phyloP scores from a whole-genome alignment of 2,329 filamentous ascomycete genomes.

The Arachnomyces sp. region DNA sequence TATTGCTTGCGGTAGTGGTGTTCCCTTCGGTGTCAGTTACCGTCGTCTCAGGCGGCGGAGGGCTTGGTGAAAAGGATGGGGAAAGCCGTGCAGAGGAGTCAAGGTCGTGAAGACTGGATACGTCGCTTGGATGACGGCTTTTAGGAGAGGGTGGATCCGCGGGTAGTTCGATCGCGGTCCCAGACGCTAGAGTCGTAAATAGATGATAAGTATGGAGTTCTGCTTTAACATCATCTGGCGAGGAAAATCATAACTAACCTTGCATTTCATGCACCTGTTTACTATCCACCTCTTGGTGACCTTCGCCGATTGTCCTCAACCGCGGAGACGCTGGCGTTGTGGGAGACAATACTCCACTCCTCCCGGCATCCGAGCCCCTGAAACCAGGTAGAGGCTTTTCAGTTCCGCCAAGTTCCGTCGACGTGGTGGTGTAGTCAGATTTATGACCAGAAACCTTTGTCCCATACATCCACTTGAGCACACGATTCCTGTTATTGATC shows the following conservation, averaged over 20 bases:
- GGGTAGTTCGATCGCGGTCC: conserved; percentile 12
- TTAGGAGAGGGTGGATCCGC: conserved; percentile 7
- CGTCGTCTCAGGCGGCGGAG: conserved; percentile 5
- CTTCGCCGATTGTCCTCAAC: conserved; percentile 6
- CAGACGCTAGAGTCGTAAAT: conserved; percentile 5
- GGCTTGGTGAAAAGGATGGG: conserved; percentile 10
- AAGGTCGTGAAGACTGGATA: conserved; percentile 15
- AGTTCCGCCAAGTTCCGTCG: conserved; percentile 10
- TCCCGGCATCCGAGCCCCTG: conserved; percentile 9
- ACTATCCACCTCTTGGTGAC: conserved; percentile 18
- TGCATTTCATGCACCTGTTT: conserved; percentile 24
- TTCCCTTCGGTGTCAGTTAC: neutral
- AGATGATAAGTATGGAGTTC: neutral
- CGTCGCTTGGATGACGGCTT: conserved; percentile 12
- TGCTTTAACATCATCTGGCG: neutral
- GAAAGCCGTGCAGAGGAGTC: conserved; percentile 3
- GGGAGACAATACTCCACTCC: conserved; percentile 5
- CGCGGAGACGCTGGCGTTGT: conserved; percentile 9
- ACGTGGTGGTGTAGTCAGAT: conserved; percentile 18
- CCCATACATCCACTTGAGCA: conserved; percentile 47
- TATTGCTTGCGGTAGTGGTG: conserved; percentile 3
- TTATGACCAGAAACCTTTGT: conserved; percentile 17
- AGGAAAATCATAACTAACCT: conserved; percentile 16
- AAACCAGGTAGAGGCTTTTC: conserved; percentile 11
- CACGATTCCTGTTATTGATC: conserved; percentile 41